phyloP scores from a whole-genome alignment of 2,329 filamentous ascomycete genomes.

The Coniochaeta hoffmannii region DNA sequence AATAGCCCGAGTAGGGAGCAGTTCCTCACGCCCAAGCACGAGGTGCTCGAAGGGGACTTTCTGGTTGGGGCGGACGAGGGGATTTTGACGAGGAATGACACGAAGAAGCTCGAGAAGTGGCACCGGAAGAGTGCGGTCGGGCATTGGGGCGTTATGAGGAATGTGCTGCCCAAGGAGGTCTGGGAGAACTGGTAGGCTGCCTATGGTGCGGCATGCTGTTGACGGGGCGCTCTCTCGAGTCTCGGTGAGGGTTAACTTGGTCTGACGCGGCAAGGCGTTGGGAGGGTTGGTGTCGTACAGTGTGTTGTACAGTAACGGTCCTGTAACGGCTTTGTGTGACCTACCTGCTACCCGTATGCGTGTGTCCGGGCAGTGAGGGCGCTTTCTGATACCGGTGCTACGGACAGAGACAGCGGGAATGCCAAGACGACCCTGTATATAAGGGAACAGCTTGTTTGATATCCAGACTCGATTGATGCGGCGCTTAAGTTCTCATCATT shows the following conservation, averaged over 20 bases:
- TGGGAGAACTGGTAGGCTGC: slow-evolving; percentile 88
- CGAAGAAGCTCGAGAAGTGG: slow-evolving; percentile 58
- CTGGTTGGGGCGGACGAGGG: slow-evolving; percentile 35
- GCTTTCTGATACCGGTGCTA: not conserved
- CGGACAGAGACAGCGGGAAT: not conserved
- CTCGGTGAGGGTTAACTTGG: not conserved
- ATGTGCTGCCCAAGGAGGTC: slow-evolving; percentile 65
- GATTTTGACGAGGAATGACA: slow-evolving; percentile 56
- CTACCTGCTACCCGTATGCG: not conserved
- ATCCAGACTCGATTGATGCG: no score
- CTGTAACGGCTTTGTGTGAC: not conserved
- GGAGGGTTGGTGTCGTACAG: not conserved
- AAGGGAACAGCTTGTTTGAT: no score
- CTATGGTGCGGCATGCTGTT: no score
- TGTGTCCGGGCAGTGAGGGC: not conserved
- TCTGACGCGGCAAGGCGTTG: not conserved
- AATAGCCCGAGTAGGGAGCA: slow-evolving; percentile 61
- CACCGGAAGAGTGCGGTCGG: slow-evolving; percentile 71
- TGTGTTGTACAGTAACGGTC: not conserved
- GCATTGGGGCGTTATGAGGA: slow-evolving; percentile 91
- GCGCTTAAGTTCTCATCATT: no score
- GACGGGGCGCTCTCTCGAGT: no score
- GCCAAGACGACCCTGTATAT: not conserved
- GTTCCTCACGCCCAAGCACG: slow-evolving; percentile 65
- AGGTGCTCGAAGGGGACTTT: slow-evolving; percentile 51